Percentiles rank a stretch among this genome's conserved stretches.
These are phyloP conservation scores for Lithospermum erythrorhizon DNA, from an alignment of 257 asterid genomes.

Conservation along the genomic window DNA sequence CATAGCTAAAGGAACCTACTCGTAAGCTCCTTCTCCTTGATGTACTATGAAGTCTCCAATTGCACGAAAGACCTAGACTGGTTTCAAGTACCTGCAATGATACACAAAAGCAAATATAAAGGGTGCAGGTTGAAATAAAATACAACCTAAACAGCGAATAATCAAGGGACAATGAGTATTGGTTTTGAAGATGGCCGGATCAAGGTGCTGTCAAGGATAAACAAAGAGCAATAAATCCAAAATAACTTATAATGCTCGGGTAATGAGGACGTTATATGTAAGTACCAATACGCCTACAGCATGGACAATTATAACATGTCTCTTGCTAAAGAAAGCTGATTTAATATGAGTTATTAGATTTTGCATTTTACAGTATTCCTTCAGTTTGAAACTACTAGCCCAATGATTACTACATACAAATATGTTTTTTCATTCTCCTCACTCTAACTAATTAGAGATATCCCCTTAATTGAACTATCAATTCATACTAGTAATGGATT, in stretches of 20 bases:
- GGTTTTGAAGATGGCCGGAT: neutral
- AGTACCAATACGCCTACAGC: neutral
- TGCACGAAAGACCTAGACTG: neutral
- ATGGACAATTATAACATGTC: neutral
- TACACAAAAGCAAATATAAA: neutral
- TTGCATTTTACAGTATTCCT: no score
- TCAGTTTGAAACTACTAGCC: no score
- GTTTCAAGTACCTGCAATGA: slow-evolving; percentile 66
- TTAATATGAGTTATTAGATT: no score
- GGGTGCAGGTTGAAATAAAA: neutral
- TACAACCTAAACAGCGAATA: neutral
- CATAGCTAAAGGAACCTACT: neutral
- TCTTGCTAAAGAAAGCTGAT: no score
- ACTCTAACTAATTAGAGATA: no score
- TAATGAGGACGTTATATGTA: neutral
- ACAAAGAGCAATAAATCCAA: neutral
- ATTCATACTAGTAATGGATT: no score
- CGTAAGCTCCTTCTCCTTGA: neutral
- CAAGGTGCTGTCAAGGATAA: neutral
- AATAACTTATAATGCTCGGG: neutral
- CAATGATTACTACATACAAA: no score
- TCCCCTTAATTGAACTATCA: no score
- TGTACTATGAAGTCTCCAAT: neutral
- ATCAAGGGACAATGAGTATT: neutral
- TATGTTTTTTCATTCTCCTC: no score